A percentile compares a stretch with the other conserved stretches of the same genome.
Conservation (phyloP, 2,329 filamentous ascomycete genomes). For the Calonectria pauciramosa region DNA sequence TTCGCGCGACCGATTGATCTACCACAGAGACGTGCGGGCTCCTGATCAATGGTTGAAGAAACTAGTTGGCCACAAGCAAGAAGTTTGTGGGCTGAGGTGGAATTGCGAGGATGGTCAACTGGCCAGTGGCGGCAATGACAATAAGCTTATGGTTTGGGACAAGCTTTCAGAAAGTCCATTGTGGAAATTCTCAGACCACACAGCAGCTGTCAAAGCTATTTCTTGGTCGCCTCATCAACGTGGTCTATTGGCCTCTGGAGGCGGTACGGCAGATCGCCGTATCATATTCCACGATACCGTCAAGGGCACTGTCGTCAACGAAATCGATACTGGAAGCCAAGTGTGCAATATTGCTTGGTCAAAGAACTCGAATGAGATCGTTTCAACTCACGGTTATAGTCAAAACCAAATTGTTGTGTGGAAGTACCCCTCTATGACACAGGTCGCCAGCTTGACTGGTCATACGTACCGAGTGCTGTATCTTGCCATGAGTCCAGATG, state of each 20-base stretch:
- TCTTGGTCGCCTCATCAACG: slow-evolving; percentile 98
- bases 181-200: slow-evolving; percentile 95
- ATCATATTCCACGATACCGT: slow-evolving; percentile 99
- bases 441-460: slow-evolving; percentile 93
- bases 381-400: slow-evolving; percentile 96
- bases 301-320: slow-evolving; percentile 83
- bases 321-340: slow-evolving; percentile 96
- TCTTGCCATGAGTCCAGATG: slow-evolving; percentile 96
- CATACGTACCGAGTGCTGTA: slow-evolving; percentile 98
- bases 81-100: slow-evolving; percentile 97
- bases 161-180: slow-evolving; percentile 92
- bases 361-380: slow-evolving; percentile 97
- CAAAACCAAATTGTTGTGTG: slow-evolving; percentile 99
- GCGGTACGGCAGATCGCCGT: slow-evolving; percentile 93
- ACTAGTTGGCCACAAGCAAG: slow-evolving; percentile 95
- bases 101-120: slow-evolving; percentile 96
- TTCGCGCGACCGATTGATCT: slow-evolving; percentile 92
- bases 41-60: slow-evolving; percentile 92
- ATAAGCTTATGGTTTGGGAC: slow-evolving; percentile 99
- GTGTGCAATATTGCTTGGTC: slow-evolving; percentile 99
- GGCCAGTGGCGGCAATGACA: slow-evolving; percentile 96
- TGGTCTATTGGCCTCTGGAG: slow-evolving; percentile 93
- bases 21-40: slow-evolving; percentile 93
- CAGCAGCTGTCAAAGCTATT: slow-evolving; percentile 96
- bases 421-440: slow-evolving; percentile 99